Evolutionary conservation across 176 grass and related monocot genomes (phyloP).

Genomic region (Carex littledalei): DNA sequence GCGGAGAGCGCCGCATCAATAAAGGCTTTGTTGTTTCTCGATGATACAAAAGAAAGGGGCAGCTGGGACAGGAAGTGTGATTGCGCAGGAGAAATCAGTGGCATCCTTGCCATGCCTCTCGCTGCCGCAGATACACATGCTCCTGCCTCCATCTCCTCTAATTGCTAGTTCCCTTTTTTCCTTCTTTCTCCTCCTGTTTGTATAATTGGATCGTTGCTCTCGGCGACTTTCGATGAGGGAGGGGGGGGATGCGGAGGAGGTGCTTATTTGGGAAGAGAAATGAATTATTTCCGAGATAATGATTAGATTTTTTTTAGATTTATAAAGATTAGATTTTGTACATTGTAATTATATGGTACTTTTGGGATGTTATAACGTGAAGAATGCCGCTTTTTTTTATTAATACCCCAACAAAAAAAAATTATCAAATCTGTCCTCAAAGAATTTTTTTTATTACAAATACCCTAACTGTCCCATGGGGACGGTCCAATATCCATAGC

Average conservation of each 20-base stretch:
- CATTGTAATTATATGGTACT: background rate
- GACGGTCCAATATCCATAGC: no score
- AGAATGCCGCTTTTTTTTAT: no score
- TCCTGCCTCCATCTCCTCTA: conserved; percentile 11
- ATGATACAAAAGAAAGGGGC: background rate
- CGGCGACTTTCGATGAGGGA: background rate
- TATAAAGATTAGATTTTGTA: background rate
- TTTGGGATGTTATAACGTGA: background rate
- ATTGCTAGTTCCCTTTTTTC: background rate
- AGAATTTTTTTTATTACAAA: no score
- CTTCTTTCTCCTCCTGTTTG: background rate
- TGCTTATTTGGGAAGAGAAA: background rate
- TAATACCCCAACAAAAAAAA: no score
- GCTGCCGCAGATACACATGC: background rate
- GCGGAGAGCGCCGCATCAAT: background rate
- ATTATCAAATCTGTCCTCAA: no score
- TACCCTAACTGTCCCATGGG: no score
- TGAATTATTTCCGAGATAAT: background rate
- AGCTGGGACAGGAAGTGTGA: background rate
- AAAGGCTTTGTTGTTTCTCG: conserved; percentile 3
- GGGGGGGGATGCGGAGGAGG: background rate
- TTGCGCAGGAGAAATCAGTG: background rate
- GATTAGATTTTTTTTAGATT: background rate
- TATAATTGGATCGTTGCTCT: background rate
- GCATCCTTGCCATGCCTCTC: background rate